Evolutionary conservation across 2,329 filamentous ascomycete genomes (phyloP).

Genomic region (Chaetomium sp.): DNA sequence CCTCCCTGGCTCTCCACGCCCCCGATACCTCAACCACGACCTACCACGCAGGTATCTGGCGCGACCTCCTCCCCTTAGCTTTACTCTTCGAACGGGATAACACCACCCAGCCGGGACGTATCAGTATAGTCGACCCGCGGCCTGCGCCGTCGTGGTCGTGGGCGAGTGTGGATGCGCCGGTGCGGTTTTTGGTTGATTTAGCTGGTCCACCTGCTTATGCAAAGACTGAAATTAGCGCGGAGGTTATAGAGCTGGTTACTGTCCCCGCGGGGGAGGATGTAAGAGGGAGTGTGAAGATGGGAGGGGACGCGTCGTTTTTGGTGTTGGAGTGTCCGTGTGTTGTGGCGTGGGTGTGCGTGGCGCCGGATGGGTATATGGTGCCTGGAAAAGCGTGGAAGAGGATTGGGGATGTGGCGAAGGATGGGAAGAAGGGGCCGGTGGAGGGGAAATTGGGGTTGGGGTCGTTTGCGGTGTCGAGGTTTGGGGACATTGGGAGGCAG

Average conservation of each 20-base stretch:
- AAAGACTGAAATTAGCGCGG: not conserved
- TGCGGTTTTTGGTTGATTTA: not conserved
- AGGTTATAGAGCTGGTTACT: not conserved
- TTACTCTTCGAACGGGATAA: not conserved
- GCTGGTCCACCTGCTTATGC: not conserved
- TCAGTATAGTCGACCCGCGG: not conserved
- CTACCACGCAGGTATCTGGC: not conserved
- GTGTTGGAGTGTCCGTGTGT: slow-evolving; percentile 8
- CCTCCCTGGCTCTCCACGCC: not conserved
- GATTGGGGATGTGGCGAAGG: slow-evolving; percentile 2
- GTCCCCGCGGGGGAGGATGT: slow-evolving; percentile 4
- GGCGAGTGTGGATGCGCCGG: not conserved
- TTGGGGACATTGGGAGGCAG: no score
- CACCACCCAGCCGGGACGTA: not conserved
- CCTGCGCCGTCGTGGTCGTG: not conserved
- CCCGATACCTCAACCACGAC: not conserved
- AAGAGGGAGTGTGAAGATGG: slow-evolving; percentile 1
- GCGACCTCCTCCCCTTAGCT: not conserved
- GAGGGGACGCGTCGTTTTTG: slow-evolving; percentile 7
- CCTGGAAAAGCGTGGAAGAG: slow-evolving; percentile 9
- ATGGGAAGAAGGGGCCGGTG: not conserved
- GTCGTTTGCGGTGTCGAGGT: no score
- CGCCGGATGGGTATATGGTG: not conserved
- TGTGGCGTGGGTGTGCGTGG: slow-evolving; percentile 4
- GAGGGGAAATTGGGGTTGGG: no score